These are phyloP conservation scores for Candida parachauliodes DNA, from an alignment of 805 yeast genomes.

Conservation along the genomic window DNA sequence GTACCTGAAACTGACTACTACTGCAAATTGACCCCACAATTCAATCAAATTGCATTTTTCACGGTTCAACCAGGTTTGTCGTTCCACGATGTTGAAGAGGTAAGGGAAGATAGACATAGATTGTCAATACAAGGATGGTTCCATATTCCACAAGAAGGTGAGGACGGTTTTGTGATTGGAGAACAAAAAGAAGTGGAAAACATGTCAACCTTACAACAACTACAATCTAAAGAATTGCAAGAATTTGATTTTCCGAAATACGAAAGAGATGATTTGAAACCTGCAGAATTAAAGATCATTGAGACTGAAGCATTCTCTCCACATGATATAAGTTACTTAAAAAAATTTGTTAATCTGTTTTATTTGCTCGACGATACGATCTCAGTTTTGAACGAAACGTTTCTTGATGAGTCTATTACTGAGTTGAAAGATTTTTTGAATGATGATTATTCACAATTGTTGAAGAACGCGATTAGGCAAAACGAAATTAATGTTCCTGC, in stretches of 20 bases:
- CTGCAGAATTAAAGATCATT: conserved; percentile 32
- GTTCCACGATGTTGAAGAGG: conserved; percentile 98
- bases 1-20: conserved; percentile 80
- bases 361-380: conserved; percentile 40
- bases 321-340: conserved; percentile 48
- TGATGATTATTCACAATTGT: conserved; percentile 43
- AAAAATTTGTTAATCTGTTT: conserved; percentile 52
- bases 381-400: conserved; percentile 43
- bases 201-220: conserved; percentile 70
- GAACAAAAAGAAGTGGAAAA: conserved; percentile 79
- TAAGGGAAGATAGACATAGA: conserved; percentile 83
- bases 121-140: conserved; percentile 98
- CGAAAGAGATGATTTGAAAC: conserved; percentile 39
- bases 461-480: conserved; percentile 48
- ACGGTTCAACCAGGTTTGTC: conserved; percentile 94
- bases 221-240: conserved; percentile 71
- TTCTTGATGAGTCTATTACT: conserved; percentile 65
- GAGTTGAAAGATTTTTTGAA: conserved; percentile 65
- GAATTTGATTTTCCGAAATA: conserved; percentile 82
- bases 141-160: conserved; percentile 93
- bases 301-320: conserved; percentile 12
- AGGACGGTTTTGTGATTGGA: conserved; percentile 76
- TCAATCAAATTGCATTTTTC: conserved; percentile 94
- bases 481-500: conserved; percentile 59
- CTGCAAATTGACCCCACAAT: conserved; percentile 78